Evolutionary conservation across 257 asterid genomes (phyloP), one percentile per base, ranked within the genome.

Genomic region (Nemophila menziesii): DNA sequence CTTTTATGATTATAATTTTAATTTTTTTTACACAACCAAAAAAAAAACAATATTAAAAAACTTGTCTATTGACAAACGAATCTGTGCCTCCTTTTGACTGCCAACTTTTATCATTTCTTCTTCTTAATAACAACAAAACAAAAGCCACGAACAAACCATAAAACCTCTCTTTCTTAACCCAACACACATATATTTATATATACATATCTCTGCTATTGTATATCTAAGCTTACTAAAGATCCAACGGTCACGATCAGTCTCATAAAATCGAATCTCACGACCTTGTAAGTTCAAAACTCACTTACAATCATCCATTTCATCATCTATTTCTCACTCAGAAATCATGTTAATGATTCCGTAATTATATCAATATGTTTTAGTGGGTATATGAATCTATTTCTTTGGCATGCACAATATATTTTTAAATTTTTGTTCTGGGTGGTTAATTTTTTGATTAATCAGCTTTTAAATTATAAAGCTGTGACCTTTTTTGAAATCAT

Each of bases 111-210:
- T 29, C 7, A 7, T 13, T 29, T 29, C 36, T 29, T 29, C 36
- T 7, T 29, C 36, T 2, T 29, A 10, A 7, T 29, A n/a, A n/a
- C 15, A 2, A 5, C 22, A 52, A 40, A 20, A 17, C 53, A 22
- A 22, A 55, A 22, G 33, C 55, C 9, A 14, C 46, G n/a, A 52
- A 23, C 46, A 33, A 42, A 61, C 44, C 63, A 38, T 46, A 50
- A 49, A 48, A 48, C 18, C 24, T 27, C 55, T 26, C 12, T 16
- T 57, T 57, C 55, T 59, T 57, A 52, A 65, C 53, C 26, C 39
- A 56, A 55, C 45, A 47, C 58, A 23, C 55, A 17, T 18, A 16
- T 34, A 20, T 43, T n/a, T 20, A 16, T 6, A 39, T 11, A 5
- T 8, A 38, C 8, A 26, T 16, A 20, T 43, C 33, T 11, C 46